Percentiles rank a stretch among this genome's conserved stretches.
These are phyloP conservation scores for Phaffia tasmanica DNA, from an alignment of 768 basidiomycete genomes.

Conservation along the genomic window DNA sequence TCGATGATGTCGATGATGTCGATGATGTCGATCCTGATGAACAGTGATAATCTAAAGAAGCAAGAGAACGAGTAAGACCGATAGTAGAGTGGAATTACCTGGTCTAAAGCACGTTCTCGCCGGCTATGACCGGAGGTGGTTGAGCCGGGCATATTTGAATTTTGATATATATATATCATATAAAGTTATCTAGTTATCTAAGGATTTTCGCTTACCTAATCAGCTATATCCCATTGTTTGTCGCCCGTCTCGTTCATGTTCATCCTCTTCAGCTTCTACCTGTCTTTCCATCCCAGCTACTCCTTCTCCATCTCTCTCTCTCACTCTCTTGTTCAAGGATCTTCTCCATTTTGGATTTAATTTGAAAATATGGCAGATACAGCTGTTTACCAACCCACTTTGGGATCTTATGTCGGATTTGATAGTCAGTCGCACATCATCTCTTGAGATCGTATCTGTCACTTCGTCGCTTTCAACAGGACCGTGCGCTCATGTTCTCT, in stretches of 20 bases:
- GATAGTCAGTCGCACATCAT: conserved; percentile 46
- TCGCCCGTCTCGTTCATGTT: background rate
- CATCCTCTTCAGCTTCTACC: background rate
- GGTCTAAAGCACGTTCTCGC: no score
- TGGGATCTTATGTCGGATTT: conserved; percentile 90
- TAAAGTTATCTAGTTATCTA: no score
- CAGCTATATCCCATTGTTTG: no score
- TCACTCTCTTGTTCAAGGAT: background rate
- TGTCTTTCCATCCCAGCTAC: background rate
- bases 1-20: no score
- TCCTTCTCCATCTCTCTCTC: background rate
- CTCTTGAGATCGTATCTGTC: background rate
- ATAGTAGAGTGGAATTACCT: no score
- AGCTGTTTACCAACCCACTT: conserved; percentile 62
- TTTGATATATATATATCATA: no score
- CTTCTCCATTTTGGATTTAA: conserved; percentile 31
- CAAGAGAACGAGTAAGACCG: no score
- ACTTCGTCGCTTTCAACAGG: background rate
- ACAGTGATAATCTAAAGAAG: no score
- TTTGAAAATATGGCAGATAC: conserved; percentile 42
- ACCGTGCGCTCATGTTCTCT: conserved; percentile 3
- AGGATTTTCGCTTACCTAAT: no score
- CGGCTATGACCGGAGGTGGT: no score
- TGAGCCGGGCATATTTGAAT: no score
- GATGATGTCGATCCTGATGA: no score